Evolutionary conservation across 768 basidiomycete genomes (phyloP).

Genomic region (Naematelia encephala): DNA sequence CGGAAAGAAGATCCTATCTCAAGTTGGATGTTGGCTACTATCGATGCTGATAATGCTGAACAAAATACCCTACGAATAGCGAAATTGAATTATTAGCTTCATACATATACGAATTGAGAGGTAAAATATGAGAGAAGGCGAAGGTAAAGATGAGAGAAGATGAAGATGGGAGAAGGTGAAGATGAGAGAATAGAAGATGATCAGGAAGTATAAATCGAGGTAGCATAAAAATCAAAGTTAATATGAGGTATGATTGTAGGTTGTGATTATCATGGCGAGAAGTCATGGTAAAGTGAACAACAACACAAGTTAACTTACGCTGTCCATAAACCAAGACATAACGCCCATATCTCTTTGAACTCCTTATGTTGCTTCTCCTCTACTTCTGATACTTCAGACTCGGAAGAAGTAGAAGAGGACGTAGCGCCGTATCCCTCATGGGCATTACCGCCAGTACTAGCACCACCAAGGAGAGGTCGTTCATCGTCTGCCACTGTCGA

Average conservation of each 20-base stretch:
- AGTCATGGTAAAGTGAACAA: too few relatives aligned
- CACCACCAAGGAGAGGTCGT: background rate
- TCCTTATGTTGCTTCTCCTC: slow-evolving; percentile 17
- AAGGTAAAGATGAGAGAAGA: too few relatives aligned
- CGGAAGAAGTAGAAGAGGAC: slow-evolving; percentile 8
- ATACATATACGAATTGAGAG: too few relatives aligned
- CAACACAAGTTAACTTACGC: too few relatives aligned
- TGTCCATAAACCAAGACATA: slow-evolving; percentile 35
- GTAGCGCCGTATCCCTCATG: background rate
- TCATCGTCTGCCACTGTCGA: background rate
- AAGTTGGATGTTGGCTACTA: slow-evolving; percentile 40
- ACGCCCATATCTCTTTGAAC: slow-evolving; percentile 33
- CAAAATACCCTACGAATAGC: slow-evolving; percentile 35
- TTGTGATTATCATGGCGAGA: too few relatives aligned
- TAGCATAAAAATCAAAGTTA: too few relatives aligned
- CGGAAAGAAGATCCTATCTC: slow-evolving; percentile 43
- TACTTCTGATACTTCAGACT: background rate
- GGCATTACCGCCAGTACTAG: background rate
- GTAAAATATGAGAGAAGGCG: too few relatives aligned
- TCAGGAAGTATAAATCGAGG: too few relatives aligned
- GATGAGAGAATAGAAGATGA: too few relatives aligned
- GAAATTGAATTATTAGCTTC: too few relatives aligned
- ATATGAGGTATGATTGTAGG: too few relatives aligned
- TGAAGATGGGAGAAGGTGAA: too few relatives aligned
- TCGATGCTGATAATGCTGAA: slow-evolving; percentile 31